Base-by-base conservation (phyloP, 169 alveolate species). In the Plasmodium vivax region DNA sequence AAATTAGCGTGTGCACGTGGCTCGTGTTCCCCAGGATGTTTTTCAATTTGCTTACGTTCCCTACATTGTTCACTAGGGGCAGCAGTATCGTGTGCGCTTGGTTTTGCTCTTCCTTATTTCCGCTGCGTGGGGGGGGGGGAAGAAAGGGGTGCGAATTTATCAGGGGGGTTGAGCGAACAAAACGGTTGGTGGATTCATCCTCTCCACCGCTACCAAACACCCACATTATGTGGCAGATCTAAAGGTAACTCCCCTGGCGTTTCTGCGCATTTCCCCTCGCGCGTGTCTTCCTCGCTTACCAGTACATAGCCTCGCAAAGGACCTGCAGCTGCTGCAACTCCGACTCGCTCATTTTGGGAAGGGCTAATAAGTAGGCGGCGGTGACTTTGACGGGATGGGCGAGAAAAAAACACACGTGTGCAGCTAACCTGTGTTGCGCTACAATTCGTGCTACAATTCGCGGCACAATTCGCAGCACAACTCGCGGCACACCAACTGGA, bases 51-150 rank as follows among this genome's bases (percentile, higher is more conserved):
- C 98, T 95, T 32, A 97, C 95, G 75, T 97, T 97, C 72, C 95
- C 96, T 84, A 96, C 97, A 92, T 97, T 97, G 92, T 97, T 96
- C 72, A 97, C 97, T 83, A 98, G 84, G 41, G 99, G 99, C 80
- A 98, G 96, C 83, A 98, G 96, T 75, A 98, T 98, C 90, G 97
- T 97, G 94, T 98, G 99, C 58, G 99, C 99, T 84, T 97, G 98
- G 54, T 97, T 96, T 85, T 97, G 99, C 82, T 98, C 98, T 84
- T 85, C 95, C 43, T 95, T 95, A 87, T 97, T 97, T 30, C 98
- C 98, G 95, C 98, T 98, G 56, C n/a, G n/a, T 14, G 41, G 14
- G n/a, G 34, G 56, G 19, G n/a, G 43, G 34, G 14, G 47, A 8
- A 14, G 36, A 77, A 77, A 30, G 34, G 34, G 1, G 16, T 23